These are phyloP conservation scores for Xylaria sp. DNA, from an alignment of 495 filamentous ascomycete genomes.

Conservation along the genomic window DNA sequence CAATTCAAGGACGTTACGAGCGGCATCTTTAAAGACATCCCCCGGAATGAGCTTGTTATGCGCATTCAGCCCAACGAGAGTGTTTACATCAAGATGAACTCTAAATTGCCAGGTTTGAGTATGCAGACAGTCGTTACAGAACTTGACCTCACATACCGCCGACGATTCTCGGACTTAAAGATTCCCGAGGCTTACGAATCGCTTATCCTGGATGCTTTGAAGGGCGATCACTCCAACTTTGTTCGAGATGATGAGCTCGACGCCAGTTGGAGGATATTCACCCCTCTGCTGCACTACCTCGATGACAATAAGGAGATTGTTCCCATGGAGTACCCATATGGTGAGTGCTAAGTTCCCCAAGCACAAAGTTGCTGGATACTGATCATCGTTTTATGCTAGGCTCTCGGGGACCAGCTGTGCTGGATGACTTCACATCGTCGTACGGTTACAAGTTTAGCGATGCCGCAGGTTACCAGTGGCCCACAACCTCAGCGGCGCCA, in stretches of 20 bases:
- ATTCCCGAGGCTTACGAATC: conserved; percentile 99
- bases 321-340: conserved; percentile 99
- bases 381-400: conserved; percentile 59
- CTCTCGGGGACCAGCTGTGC: conserved; percentile 92
- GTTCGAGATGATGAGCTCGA: conserved; percentile 98
- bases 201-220: conserved; percentile 94
- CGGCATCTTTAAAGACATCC: conserved; percentile 99
- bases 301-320: conserved; percentile 99
- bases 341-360: conserved; percentile 61
- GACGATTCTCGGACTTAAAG: conserved; percentile 98
- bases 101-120: conserved; percentile 95
- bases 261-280: conserved; percentile 98
- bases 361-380: background rate
- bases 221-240: conserved; percentile 99
- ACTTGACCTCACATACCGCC: conserved; percentile 96
- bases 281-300: conserved; percentile 94
- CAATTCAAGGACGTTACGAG: conserved; percentile 99
- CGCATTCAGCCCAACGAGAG: conserved; percentile 99
- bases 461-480: conserved; percentile 95
- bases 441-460: conserved; percentile 99
- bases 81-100: conserved; percentile 99
- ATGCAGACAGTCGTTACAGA: conserved; percentile 99
- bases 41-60: conserved; percentile 98
- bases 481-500: conserved; percentile 64
- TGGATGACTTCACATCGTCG: conserved; percentile 97